Percentiles rank a stretch among this genome's conserved stretches.
These are phyloP conservation scores for Asparagopsis taxiformis DNA, from an alignment of 31 red algal species.

Conservation along the genomic window DNA sequence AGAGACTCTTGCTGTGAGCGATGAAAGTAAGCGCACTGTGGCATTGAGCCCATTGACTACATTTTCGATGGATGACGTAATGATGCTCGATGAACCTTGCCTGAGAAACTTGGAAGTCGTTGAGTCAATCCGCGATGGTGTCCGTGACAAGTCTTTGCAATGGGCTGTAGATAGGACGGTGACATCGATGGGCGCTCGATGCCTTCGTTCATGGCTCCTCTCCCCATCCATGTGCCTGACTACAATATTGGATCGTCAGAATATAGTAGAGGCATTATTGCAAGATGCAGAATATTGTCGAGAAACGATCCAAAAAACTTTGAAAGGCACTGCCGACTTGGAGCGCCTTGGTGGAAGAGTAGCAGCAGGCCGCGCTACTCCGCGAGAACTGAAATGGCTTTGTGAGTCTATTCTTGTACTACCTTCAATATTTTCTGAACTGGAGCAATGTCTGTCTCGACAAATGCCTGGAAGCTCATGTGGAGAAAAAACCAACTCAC, in stretches of 20 bases:
- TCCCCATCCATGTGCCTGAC: constrained; percentile 36
- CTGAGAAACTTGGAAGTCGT: constrained; percentile 84
- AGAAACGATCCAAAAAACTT: background rate
- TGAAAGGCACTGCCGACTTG: constrained; percentile 47
- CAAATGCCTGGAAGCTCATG: background rate
- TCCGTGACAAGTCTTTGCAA: constrained; percentile 53
- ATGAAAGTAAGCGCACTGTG: background rate
- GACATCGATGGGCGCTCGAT: constrained; percentile 80
- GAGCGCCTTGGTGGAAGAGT: constrained; percentile 70
- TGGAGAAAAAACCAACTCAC: background rate
- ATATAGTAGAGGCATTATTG: constrained; percentile 42
- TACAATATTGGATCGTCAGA: constrained; percentile 56
- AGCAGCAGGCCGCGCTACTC: constrained; percentile 44
- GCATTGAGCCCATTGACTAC: constrained; percentile 5
- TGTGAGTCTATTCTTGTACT: constrained; percentile 59
- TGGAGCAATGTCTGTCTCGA: constrained; percentile 1
- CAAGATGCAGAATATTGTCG: constrained; percentile 18
- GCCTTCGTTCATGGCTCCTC: constrained; percentile 79
- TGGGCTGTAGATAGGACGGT: constrained; percentile 77
- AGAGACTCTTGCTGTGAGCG: constrained; percentile 9
- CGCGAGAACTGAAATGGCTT: constrained; percentile 66
- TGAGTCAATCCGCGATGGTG: constrained; percentile 51
- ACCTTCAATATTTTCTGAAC: constrained; percentile 27
- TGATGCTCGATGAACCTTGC: constrained; percentile 48
- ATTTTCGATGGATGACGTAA: constrained; percentile 23